Base-by-base conservation (phyloP, 768 basidiomycete genomes). In the Fistulinella prunicolor region DNA sequence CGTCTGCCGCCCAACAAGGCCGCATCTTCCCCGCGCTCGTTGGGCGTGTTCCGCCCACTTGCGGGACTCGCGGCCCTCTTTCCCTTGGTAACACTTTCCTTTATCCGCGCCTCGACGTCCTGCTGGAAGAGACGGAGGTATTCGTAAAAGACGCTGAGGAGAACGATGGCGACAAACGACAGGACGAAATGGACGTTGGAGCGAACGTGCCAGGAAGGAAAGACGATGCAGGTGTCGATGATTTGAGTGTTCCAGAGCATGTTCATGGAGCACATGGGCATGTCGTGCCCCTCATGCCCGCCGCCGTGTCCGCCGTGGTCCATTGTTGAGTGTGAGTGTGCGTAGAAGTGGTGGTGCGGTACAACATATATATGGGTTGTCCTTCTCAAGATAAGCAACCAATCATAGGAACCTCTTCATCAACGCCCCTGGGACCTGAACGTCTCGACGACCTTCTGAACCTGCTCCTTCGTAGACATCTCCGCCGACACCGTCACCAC, bases 191-290 rank as follows among this genome's bases (percentile, higher is more conserved):
- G 65, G 49, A 72, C 53, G 42, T 63, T 69, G 20, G 83, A 77
- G 51, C 60, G 70, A 57, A 93, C 80, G 70, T 90, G 88, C 87
- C 89, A 93, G 52, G 76, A 74, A 13, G 62, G 70, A 71, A 91
- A 90, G 69, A 93, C 83, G 68, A 91, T 74, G 70, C 89, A 92
- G 38, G 88, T 89, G 69, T 89, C 75, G 63, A 82, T 67, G 57
- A 89, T 78, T 46, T 90, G 80, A 32, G 86, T 86, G 69, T 90
- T 90, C 86, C 88, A 91, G 58, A 92, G 80, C 89, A 92, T 92
- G 66, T 88, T 71, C 82, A 87, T 85, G 8, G 79, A 69, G 64
- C 89, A 92, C 26, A 28, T 66, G 17, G 64, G 68, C 70, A 70
- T 72, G 70, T 73, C 75, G 76, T 79, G 48, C 61, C 75, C 51